A percentile compares a stretch with the other conserved stretches of the same genome.
phyloP scores from a whole-genome alignment of 805 yeast species.

The Ogataea pilisensis region DNA sequence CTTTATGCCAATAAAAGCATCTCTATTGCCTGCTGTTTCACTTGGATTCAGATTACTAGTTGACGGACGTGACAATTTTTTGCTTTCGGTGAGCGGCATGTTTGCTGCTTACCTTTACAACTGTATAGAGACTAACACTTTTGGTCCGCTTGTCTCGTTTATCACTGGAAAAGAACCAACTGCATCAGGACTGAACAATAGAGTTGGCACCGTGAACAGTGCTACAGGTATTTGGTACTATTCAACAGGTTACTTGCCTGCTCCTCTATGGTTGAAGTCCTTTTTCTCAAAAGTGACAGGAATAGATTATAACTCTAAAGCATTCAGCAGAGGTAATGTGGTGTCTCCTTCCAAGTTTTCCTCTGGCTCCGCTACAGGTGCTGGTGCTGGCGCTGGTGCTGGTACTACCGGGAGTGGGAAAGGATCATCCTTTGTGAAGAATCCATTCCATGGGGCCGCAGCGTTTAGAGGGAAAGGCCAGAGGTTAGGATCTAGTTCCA shows the following conservation, averaged over 20 bases:
- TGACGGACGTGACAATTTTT: constrained; percentile 38
- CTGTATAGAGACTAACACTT: constrained; percentile 57
- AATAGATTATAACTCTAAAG: constrained; percentile 27
- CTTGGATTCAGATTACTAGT: constrained; percentile 41
- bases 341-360: constrained; percentile 12
- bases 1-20: constrained; percentile 50
- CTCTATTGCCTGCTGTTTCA: constrained; percentile 45
- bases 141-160: constrained; percentile 39
- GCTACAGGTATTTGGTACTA: constrained; percentile 34
- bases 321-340: constrained; percentile 22
- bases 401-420: constrained; percentile 10
- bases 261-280: constrained; percentile 44
- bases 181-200: constrained; percentile 16
- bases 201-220: constrained; percentile 30
- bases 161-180: constrained; percentile 28
- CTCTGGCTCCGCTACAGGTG: constrained; percentile 12
- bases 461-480: constrained; percentile 37
- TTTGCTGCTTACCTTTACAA: constrained; percentile 55
- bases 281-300: constrained; percentile 29
- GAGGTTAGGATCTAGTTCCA: constrained; percentile 30
- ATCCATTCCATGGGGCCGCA: constrained; percentile 7
- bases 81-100: constrained; percentile 46
- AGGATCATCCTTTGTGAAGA: constrained; percentile 12
- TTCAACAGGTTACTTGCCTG: constrained; percentile 51
- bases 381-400: constrained; percentile 10